Evolutionary conservation across 1,139 yeast species (phyloP).

Genomic region (Sugiyamaella castrensis): DNA sequence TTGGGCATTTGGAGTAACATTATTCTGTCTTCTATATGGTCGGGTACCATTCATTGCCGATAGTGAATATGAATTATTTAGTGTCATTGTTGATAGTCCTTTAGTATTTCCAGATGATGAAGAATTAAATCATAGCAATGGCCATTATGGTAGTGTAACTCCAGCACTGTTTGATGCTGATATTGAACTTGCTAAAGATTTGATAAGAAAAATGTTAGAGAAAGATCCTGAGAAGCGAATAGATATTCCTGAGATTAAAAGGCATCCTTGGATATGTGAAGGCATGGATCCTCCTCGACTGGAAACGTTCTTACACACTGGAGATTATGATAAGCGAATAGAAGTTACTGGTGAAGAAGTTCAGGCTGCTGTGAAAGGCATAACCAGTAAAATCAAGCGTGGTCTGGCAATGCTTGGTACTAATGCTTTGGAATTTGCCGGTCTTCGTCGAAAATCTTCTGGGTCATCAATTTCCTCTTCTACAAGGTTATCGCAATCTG

Average conservation of each 20-base stretch:
- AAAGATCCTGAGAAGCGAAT: slow-evolving; percentile 72
- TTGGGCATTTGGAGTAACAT: slow-evolving; percentile 95
- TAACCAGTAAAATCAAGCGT: slow-evolving; percentile 63
- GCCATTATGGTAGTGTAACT: slow-evolving; percentile 11
- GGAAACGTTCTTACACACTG: slow-evolving; percentile 33
- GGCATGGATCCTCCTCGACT: slow-evolving; percentile 52
- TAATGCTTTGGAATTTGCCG: slow-evolving; percentile 48
- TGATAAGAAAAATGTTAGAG: slow-evolving; percentile 59
- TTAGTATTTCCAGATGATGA: slow-evolving; percentile 57
- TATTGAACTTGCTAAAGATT: slow-evolving; percentile 53
- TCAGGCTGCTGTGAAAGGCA: slow-evolving; percentile 73
- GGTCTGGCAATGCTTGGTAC: slow-evolving; percentile 48
- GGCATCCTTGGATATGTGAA: slow-evolving; percentile 71
- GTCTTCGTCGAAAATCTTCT: slow-evolving; percentile 33
- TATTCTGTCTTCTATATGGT: slow-evolving; percentile 86
- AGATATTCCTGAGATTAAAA: slow-evolving; percentile 68
- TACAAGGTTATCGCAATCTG: slow-evolving; percentile 2
- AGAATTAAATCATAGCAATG: slow-evolving; percentile 5
- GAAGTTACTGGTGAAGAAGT: slow-evolving; percentile 68
- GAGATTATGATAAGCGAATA: slow-evolving; percentile 41
- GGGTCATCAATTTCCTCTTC: slow-evolving; percentile 14
- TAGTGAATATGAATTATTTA: slow-evolving; percentile 80
- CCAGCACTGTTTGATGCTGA: slow-evolving; percentile 28
- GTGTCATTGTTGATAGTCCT: slow-evolving; percentile 67
- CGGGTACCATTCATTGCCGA: slow-evolving; percentile 87